phyloP scores from a whole-genome alignment of 2,329 filamentous ascomycete genomes.

The Fusarium algeriense region DNA sequence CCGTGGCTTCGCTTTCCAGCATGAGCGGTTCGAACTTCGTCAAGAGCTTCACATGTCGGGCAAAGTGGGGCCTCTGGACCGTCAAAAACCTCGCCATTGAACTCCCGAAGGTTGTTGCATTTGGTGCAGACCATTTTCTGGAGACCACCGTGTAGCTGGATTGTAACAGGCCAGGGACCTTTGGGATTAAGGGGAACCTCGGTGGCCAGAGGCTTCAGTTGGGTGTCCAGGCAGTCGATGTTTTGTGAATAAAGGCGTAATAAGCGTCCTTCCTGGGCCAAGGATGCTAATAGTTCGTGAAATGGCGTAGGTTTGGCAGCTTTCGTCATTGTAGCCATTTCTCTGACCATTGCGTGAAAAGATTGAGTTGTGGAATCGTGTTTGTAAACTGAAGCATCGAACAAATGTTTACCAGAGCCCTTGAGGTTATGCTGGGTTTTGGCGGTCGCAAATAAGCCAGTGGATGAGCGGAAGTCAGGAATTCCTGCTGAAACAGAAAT shows the following conservation, averaged over 20 bases:
- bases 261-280: constrained; percentile 87
- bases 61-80: constrained; percentile 88
- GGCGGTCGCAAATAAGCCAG: constrained; percentile 87
- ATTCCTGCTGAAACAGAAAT: constrained; percentile 98
- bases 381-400: constrained; percentile 97
- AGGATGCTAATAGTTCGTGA: constrained; percentile 91
- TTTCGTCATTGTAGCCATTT: constrained; percentile 82
- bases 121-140: constrained; percentile 98
- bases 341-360: constrained; percentile 96
- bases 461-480: constrained; percentile 94
- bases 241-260: constrained; percentile 96
- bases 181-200: constrained; percentile 83
- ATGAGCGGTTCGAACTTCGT: constrained; percentile 78
- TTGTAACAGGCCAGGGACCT: constrained; percentile 91
- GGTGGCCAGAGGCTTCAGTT: constrained; percentile 82
- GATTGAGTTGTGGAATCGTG: constrained; percentile 88
- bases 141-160: constrained; percentile 93
- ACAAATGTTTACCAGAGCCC: constrained; percentile 89
- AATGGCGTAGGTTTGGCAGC: constrained; percentile 86
- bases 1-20: constrained; percentile 93
- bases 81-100: constrained; percentile 83
- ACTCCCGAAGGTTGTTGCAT: constrained; percentile 80
- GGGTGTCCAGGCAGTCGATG: constrained; percentile 93
- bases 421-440: constrained; percentile 91
- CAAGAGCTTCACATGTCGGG: constrained; percentile 77